Evolutionary conservation across 257 asterid genomes (phyloP).

Genomic region (Salvia rosmarinus): DNA sequence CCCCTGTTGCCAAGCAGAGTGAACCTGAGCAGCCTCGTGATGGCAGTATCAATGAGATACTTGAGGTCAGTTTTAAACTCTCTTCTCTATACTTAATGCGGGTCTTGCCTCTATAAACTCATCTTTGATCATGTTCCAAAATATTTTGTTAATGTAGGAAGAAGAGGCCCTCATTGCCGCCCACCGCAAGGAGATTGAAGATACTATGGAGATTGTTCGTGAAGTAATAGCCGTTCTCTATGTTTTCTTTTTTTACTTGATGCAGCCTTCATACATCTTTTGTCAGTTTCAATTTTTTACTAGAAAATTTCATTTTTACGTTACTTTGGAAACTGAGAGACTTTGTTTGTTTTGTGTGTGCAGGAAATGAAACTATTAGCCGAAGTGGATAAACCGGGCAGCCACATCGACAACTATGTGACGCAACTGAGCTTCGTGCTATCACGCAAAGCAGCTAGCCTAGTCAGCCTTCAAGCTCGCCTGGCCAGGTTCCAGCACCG

Average conservation of each 20-base stretch:
- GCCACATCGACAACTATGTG: slow-evolving; percentile 86
- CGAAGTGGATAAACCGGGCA: slow-evolving; percentile 94
- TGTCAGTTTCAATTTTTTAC: not conserved
- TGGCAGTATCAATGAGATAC: slow-evolving; percentile 80
- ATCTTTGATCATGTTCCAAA: slow-evolving; percentile 18
- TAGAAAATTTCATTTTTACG: not conserved
- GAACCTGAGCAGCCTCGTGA: slow-evolving; percentile 65
- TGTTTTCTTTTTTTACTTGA: slow-evolving; percentile 2
- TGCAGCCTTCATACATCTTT: slow-evolving; percentile 1
- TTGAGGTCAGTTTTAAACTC: slow-evolving; percentile 61
- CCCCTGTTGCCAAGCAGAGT: slow-evolving; percentile 46
- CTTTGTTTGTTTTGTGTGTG: slow-evolving; percentile 29
- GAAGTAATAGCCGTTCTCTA: slow-evolving; percentile 48
- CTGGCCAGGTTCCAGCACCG: slow-evolving; percentile 97
- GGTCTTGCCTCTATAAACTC: not conserved
- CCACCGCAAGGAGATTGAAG: slow-evolving; percentile 94
- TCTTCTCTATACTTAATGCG: not conserved
- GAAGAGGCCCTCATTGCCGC: slow-evolving; percentile 95
- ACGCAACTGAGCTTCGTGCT: slow-evolving; percentile 85
- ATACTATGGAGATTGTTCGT: slow-evolving; percentile 95
- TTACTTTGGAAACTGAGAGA: slow-evolving; percentile 3
- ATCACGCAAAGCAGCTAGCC: slow-evolving; percentile 91
- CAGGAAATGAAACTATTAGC: slow-evolving; percentile 98
- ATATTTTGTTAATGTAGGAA: slow-evolving; percentile 57
- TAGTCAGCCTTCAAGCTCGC: slow-evolving; percentile 97